Base-by-base conservation (phyloP, 345 rosid genomes). In the Salix caprea region DNA sequence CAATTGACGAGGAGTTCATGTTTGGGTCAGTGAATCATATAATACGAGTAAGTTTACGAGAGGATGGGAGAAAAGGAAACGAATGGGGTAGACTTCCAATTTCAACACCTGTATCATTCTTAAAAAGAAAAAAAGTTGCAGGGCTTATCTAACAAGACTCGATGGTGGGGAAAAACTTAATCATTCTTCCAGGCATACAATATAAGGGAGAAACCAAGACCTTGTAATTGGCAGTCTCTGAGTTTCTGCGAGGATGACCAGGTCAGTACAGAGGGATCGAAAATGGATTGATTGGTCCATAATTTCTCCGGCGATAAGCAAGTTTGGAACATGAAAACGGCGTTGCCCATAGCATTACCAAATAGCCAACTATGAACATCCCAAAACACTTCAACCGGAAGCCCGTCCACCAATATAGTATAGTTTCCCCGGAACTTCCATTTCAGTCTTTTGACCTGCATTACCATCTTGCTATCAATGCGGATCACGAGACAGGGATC, bases 291-390 rank as follows among this genome's bases (percentile, higher is more conserved):
- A 74, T 83, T 78, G 1, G 69, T 76, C 88, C 84, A 83, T 65
- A 80, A 64, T 66, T 83, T 88, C 75, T 82, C 81, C 6, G 85
- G 82, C 28, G 87, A 84, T 13, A 86, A 85, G 82, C 92, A 85
- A 66, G 90, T 87, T 82, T 91, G 95, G 81, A 95, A 95, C 94
- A 95, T 90, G 74, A 95, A 95, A 67, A 95, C 97, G 1, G 96
- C 97, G 74, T 90, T 91, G 56, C 91, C 93, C 72, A 81, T 76
- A 19, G 86, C 84, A 82, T 87, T 84, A 67, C 97, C 94, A 82
- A 92, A 95, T n/a, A 95, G 85, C 99, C 99, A 95, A 69, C 87
- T 91, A 70, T 95, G 90, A 65, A 95, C 95, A 85, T 95, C 99
- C 99, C 99, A 95, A 10, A 87, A 87, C 79, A 95, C 94, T 80